Conservation (phyloP, 2,329 filamentous ascomycete species). For the Fusarium phyllophilum region DNA sequence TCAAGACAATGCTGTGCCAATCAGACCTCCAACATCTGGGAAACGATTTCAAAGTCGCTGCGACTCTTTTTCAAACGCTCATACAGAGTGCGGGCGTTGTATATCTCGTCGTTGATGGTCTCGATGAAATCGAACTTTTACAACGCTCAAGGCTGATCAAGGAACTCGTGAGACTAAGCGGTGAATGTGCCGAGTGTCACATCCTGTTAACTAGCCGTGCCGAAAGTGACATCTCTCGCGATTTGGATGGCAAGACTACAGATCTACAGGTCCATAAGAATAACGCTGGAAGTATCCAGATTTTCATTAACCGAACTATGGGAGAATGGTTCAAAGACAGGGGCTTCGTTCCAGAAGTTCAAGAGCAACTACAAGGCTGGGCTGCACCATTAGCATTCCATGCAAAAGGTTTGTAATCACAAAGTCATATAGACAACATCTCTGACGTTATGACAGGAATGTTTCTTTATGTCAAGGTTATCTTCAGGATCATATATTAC, state of each 20-base stretch:
- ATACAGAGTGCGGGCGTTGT: neutral
- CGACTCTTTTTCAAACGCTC: accelerated
- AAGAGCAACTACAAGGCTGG: neutral
- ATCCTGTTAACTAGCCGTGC: accelerated
- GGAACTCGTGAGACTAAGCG: accelerated
- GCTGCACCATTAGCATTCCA: neutral
- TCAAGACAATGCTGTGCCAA: neutral
- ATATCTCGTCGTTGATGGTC: accelerated
- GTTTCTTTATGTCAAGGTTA: neutral
- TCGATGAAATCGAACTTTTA: accelerated
- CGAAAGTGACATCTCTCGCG: accelerated
- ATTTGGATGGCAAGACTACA: accelerated
- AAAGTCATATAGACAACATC: too few relatives aligned
- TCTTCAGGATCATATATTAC: neutral
- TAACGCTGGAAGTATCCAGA: neutral
- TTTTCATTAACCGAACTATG: accelerated
- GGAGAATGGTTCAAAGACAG: accelerated
- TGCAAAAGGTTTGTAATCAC: neutral
- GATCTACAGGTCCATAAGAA: neutral
- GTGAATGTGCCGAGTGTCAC: neutral
- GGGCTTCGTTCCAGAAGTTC: accelerated
- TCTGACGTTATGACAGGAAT: neutral
- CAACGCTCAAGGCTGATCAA: neutral
- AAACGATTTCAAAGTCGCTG: accelerated
- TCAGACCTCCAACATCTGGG: neutral